Evolutionary conservation across 2,329 filamentous ascomycete genomes (phyloP), one percentile per base, ranked within the genome.

Genomic region (Aspergillus fumigatiaffinis): DNA sequence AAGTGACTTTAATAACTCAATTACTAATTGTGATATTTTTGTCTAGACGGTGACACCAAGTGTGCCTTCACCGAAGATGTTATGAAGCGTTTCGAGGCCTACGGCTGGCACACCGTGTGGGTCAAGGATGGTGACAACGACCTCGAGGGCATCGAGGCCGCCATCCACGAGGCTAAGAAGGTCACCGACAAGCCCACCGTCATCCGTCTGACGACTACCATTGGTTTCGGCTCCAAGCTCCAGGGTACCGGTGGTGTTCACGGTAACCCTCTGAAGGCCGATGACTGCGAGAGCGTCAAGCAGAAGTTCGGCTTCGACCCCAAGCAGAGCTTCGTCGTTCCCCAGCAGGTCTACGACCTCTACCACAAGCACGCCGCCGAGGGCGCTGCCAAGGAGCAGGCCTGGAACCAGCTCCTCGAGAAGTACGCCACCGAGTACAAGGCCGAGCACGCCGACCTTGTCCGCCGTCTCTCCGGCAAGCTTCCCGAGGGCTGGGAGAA

Each of bases 401-500:
- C 96, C 82, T 99, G 94, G 94, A 95, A 96, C 81, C 82, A 91
- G 80, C 84, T 97, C 59, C 86, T 97, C 70, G 84, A 90, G 79
- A 92, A 92, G 81, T 99, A 99, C 80, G 81, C 79, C 68, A 76
- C 86, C 74, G 84, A 91, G 78, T 87, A 90, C 87, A 87, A 89
- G 76, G 80, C 85, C 14, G 89, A 96, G 79, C 85, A 87, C 75
- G 87, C 83, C 58, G 93, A 99, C 73, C 86, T 99, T 62, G 75
- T 80, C 74, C 91, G 94, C 69, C 90, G 93, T 77, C 82, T 92
- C 65, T 84, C 83, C 65, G 87, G 90, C 67, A 87, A 93, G 59
- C 91, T 99, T 48, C 92, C 94, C 63, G 89, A 96, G 77, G 93
- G 92, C 71, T 99, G 94, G 94, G 90, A 97, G 84, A 96, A 94